Percentiles rank a stretch among this genome's conserved stretches.
phyloP scores from a whole-genome alignment of 169 alveolate species.

The Eimeria brunetti region DNA sequence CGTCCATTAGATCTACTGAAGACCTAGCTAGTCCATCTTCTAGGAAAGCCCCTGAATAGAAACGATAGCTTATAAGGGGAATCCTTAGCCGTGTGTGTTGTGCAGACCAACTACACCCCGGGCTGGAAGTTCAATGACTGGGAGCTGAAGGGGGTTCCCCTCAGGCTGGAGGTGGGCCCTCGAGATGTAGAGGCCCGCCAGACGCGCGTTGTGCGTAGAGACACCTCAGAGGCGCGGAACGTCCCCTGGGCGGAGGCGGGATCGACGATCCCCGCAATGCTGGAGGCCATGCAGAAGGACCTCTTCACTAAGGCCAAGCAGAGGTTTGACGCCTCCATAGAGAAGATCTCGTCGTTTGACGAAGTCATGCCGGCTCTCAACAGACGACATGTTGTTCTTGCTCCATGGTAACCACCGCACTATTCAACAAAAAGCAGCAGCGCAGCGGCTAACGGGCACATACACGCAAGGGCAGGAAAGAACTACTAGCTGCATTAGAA shows the following conservation, averaged over 20 bases:
- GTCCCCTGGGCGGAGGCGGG: conserved; percentile 74
- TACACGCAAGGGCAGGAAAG: background rate
- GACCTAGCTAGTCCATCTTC: too few relatives aligned
- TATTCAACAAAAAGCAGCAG: background rate
- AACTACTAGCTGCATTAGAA: background rate
- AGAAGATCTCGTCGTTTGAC: conserved; percentile 75
- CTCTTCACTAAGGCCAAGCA: conserved; percentile 78
- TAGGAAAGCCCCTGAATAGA: too few relatives aligned
- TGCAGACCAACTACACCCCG: conserved; percentile 97
- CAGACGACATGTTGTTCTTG: conserved; percentile 88
- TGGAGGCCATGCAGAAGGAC: conserved; percentile 80
- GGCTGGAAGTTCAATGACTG: conserved; percentile 99
- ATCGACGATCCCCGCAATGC: conserved; percentile 67
- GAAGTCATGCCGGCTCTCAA: conserved; percentile 92
- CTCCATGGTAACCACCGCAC: conserved; percentile 91
- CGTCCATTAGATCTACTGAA: too few relatives aligned
- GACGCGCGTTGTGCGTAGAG: conserved; percentile 76
- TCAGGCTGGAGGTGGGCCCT: conserved; percentile 99
- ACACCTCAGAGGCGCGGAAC: conserved; percentile 81
- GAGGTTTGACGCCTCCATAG: conserved; percentile 76
- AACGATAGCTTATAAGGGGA: too few relatives aligned
- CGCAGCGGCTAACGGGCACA: background rate
- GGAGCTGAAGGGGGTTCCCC: conserved; percentile 99
- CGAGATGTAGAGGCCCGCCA: conserved; percentile 96
- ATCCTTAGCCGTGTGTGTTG: conserved; percentile 85